Evolutionary conservation across 352 stramenopile genomes (phyloP), one percentile per base, ranked within the genome.

Genomic region (Phytopythium montanum): DNA sequence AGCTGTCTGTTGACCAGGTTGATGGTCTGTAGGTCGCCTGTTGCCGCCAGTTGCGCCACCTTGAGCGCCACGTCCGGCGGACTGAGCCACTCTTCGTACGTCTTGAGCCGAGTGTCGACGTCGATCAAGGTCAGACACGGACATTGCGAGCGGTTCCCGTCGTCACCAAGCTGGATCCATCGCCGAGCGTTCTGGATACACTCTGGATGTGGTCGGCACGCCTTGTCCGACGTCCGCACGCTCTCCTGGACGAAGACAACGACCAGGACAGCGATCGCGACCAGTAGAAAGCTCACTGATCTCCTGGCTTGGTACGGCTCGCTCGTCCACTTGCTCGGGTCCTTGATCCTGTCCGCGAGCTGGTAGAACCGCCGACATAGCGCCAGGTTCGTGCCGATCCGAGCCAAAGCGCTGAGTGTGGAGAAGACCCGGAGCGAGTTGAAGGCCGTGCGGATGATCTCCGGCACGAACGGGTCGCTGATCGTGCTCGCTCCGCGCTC

Each of bases 51-150:
- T 4, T 67, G 36, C 0, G 42, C 44, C 33, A 77, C 31, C 42
- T 69, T 67, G 4, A 75, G 52, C 0, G 58, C 69, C 38, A 65
- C 60, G 31, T 69, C 56, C 1, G 25, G 57, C 12, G 72, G 64
- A 2, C 29, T 28, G 9, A 65, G 29, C 72, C 72, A 81, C 13
- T 62, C 58, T 6, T 67, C 66, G 52, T 58, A 72, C n/a, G 45
- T 62, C 16, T 39, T 66, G 13, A 36, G 34, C 1, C 39, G 54
- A 16, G 48, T 12, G n/a, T 68, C 33, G 12, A 53, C 31, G 44
- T 78, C 64, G 44, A 78, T 65, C 23, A 69, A 61, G 0, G 69
- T 54, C 12, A 80, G 44, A 18, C 73, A 83, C 26, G 70, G 70
- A 16, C 70, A 82, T 19, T 77, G 61, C 12, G 19, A 51, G 31